These are phyloP conservation scores for Cyclanthera cordifolia DNA, from an alignment of 306 rosid species.

Conservation along the genomic window DNA sequence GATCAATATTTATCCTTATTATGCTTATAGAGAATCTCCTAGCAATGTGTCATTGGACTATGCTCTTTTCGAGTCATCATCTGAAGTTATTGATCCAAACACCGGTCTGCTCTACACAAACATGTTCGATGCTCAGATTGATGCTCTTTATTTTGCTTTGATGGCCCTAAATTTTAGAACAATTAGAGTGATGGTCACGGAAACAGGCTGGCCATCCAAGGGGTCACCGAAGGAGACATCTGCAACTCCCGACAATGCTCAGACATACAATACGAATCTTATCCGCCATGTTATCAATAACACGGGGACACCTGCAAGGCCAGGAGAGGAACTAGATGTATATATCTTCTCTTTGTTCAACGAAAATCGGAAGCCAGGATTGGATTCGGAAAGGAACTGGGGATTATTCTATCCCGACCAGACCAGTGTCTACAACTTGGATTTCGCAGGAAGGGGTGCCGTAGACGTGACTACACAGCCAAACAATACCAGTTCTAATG, in stretches of 20 bases:
- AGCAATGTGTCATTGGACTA: constrained; percentile 67
- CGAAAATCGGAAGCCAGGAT: constrained; percentile 86
- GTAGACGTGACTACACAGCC: constrained; percentile 44
- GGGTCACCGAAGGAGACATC: constrained; percentile 91
- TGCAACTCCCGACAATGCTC: constrained; percentile 69
- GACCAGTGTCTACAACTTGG: constrained; percentile 88
- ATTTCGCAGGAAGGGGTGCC: constrained; percentile 70
- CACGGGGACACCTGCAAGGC: constrained; percentile 43
- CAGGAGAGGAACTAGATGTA: constrained; percentile 33
- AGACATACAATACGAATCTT: constrained; percentile 54
- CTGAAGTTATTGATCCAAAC: constrained; percentile 93
- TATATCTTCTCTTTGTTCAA: constrained; percentile 58
- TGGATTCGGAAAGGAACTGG: constrained; percentile 97
- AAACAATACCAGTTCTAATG: constrained; percentile 50
- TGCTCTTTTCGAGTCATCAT: constrained; percentile 72
- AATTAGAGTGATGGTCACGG: constrained; percentile 77
- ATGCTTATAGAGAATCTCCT: constrained; percentile 81
- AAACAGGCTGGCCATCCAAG: constrained; percentile 98
- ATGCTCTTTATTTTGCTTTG: constrained; percentile 79
- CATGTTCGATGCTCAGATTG: constrained; percentile 97
- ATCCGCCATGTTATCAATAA: constrained; percentile 42
- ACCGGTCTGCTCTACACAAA: constrained; percentile 83
- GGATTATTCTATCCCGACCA: constrained; percentile 89
- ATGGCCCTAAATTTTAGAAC: constrained; percentile 85
- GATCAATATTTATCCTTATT: constrained; percentile 94